These are phyloP conservation scores for Trichosporon sp. DNA, from an alignment of 1,284 basidiomycete species.

Conservation along the genomic window DNA sequence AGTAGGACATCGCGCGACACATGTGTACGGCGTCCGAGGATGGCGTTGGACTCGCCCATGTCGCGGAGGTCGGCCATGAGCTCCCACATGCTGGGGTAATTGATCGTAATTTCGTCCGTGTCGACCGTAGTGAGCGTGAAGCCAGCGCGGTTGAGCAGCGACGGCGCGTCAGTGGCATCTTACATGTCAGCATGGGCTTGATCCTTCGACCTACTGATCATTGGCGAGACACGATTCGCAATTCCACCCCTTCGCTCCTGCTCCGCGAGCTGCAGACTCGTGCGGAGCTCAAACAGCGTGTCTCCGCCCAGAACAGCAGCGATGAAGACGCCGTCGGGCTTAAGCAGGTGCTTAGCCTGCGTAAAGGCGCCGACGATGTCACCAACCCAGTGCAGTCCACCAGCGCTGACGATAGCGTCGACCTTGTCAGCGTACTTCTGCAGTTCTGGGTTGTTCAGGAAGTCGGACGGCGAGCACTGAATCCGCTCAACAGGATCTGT, in stretches of 20 bases:
- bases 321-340: slow-evolving; percentile 90
- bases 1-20: slow-evolving; percentile 81
- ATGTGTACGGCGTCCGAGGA: slow-evolving; percentile 63
- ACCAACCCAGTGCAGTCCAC: slow-evolving; percentile 95
- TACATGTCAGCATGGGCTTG: slow-evolving; percentile 34
- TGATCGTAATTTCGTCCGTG: slow-evolving; percentile 83
- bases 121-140: slow-evolving; percentile 94
- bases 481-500: slow-evolving; percentile 28
- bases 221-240: slow-evolving; percentile 89
- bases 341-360: slow-evolving; percentile 78
- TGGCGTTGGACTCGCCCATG: slow-evolving; percentile 96
- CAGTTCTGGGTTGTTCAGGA: slow-evolving; percentile 48
- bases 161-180: slow-evolving; percentile 86
- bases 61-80: slow-evolving; percentile 84
- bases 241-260: slow-evolving; percentile 92
- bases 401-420: slow-evolving; percentile 86
- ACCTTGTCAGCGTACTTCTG: slow-evolving; percentile 58
- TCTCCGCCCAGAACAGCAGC: slow-evolving; percentile 94
- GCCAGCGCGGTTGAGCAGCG: slow-evolving; percentile 83
- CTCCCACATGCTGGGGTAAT: slow-evolving; percentile 95
- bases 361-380: slow-evolving; percentile 90
- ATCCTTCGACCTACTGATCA: slow-evolving; percentile 69
- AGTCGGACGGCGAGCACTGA: slow-evolving; percentile 28
- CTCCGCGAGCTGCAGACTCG: slow-evolving; percentile 83
- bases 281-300: slow-evolving; percentile 85